Conservation (phyloP, 176 grass and related monocot species). For the Hsuehochloa calcarea region DNA sequence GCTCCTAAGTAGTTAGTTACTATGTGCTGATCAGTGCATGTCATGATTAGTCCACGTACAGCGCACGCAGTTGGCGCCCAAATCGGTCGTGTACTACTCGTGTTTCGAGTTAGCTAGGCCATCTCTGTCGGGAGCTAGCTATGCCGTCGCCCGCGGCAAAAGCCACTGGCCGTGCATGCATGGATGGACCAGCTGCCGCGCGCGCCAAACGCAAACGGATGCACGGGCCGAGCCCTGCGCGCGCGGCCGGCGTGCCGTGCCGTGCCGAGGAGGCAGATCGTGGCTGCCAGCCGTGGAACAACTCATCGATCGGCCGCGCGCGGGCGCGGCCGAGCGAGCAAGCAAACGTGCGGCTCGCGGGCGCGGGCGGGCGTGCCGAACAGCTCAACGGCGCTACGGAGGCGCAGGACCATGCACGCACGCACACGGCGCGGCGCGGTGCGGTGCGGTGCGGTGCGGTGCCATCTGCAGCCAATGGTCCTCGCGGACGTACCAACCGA, state of each 20-base stretch:
- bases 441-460: not conserved
- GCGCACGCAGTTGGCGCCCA: not conserved
- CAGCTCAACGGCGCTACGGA: conserved; percentile 3
- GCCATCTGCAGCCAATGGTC: not conserved
- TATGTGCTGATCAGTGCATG: not conserved
- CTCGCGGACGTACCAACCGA: not conserved
- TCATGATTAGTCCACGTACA: not conserved
- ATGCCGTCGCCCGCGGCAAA: not conserved
- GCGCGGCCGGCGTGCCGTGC: not conserved
- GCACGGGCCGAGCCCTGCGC: not conserved
- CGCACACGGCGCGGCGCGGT: too few species aligned
- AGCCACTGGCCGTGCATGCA: not conserved
- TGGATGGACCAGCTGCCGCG: not conserved
- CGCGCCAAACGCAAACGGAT: not conserved
- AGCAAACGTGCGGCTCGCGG: not conserved
- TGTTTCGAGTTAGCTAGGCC: conserved; percentile 14
- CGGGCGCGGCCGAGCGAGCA: not conserved
- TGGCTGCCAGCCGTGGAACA: not conserved
- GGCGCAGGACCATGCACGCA: not conserved
- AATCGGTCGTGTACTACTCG: not conserved
- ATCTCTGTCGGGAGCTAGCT: not conserved
- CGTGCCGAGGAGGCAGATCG: not conserved
- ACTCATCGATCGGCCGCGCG: not conserved
- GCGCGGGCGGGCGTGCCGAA: not conserved
- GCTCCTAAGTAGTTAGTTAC: not conserved